phyloP scores from a whole-genome alignment of 371 early-diverging fungal species.

The Catenaria anguillulae region DNA sequence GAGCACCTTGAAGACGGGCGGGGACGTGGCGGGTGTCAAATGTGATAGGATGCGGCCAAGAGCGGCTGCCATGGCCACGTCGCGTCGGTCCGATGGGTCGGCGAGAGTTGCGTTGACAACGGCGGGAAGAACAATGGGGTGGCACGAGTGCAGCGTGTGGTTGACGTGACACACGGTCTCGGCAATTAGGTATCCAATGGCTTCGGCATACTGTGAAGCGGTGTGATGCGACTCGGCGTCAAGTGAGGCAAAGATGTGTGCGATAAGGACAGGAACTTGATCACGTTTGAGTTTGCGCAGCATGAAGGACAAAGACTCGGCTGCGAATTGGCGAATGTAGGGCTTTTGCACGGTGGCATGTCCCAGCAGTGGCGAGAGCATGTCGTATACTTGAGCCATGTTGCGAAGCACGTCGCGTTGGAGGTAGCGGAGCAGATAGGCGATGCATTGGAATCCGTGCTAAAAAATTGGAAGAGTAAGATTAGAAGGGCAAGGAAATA shows the following conservation, averaged over 20 bases:
- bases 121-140: too few species aligned
- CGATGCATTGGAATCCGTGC: constrained; percentile 71
- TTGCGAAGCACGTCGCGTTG: constrained; percentile 48
- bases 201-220: constrained; percentile 39
- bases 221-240: not conserved
- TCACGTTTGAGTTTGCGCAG: constrained; percentile 44
- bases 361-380: constrained; percentile 53
- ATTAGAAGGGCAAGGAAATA: not conserved
- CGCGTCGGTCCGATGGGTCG: constrained; percentile 14
- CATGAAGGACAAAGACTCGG: constrained; percentile 80
- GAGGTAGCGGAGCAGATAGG: constrained; percentile 79
- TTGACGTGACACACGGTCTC: constrained; percentile 45
- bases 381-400: constrained; percentile 50
- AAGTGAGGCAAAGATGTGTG: not conserved
- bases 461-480: constrained; percentile 14
- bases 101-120: constrained; percentile 14
- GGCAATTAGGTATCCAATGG: constrained; percentile 58
- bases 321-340: constrained; percentile 73
- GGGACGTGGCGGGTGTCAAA: not conserved
- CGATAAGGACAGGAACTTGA: not conserved
- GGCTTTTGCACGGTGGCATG: constrained; percentile 40
- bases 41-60: constrained; percentile 3
- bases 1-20: not conserved
- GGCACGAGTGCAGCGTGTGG: constrained; percentile 8
- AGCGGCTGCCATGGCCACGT: constrained; percentile 14